phyloP scores from a whole-genome alignment of 495 filamentous ascomycete species.

The Xylaria palmicola region DNA sequence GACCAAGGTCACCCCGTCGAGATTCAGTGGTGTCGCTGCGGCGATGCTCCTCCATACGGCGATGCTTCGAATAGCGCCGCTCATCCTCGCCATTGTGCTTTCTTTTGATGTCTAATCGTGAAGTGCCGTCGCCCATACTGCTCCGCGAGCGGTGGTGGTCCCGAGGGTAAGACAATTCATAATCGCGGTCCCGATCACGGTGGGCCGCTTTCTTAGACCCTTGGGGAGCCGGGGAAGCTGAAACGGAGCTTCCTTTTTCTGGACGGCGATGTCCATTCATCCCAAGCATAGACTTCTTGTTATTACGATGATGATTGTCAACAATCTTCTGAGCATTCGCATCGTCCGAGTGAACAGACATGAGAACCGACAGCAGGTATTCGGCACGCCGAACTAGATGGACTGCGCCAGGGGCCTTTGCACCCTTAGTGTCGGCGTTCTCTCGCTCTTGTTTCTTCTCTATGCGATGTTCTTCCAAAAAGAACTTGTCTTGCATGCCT shows the following conservation, averaged over 20 bases:
- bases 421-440: constrained; percentile 71
- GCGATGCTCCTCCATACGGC: constrained; percentile 35
- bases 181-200: constrained; percentile 39
- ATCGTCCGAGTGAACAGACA: constrained; percentile 69
- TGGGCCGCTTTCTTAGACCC: constrained; percentile 41
- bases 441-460: constrained; percentile 91
- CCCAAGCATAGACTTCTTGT: constrained; percentile 55
- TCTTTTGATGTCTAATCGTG: constrained; percentile 45
- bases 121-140: constrained; percentile 44
- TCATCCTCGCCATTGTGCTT: constrained; percentile 41
- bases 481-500: constrained; percentile 86
- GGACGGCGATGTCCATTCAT: constrained; percentile 53
- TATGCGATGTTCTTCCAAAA: constrained; percentile 95
- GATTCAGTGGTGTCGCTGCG: constrained; percentile 23
- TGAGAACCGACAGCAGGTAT: constrained; percentile 87
- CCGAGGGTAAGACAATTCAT: constrained; percentile 36
- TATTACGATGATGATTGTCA: constrained; percentile 88
- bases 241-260: constrained; percentile 52
- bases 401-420: constrained; percentile 91
- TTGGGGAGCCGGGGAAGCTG: constrained; percentile 58
- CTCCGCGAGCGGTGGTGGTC: constrained; percentile 52
- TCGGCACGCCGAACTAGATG: constrained; percentile 94
- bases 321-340: constrained; percentile 74
- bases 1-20: constrained; percentile 22
- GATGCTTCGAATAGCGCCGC: constrained; percentile 34